Conservation (phyloP, 228 moss, liverwort and hornwort genomes). For the Sphagnum magellanicum region DNA sequence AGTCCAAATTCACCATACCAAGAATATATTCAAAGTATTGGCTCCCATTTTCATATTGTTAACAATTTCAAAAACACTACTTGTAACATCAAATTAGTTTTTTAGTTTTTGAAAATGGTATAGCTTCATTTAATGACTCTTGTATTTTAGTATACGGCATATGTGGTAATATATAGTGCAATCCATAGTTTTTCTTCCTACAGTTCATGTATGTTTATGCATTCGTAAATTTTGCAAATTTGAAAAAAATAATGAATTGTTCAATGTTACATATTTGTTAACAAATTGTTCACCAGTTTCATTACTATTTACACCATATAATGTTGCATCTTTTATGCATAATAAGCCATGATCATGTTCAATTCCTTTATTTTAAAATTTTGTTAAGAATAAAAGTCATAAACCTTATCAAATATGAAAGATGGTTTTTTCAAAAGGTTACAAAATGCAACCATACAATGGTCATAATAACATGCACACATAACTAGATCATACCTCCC, state of each 20-base stretch:
- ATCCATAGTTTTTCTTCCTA: not conserved
- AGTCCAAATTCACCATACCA: not conserved
- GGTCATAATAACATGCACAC: not conserved
- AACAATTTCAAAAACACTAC: too few relatives aligned
- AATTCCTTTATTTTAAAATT: not conserved
- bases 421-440: not conserved
- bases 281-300: not conserved
- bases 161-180: too few relatives aligned
- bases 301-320: not conserved
- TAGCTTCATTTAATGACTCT: too few relatives aligned
- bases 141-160: too few relatives aligned
- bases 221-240: not conserved
- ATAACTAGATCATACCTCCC: not conserved
- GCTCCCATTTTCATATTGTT: not conserved
- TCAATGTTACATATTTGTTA: not conserved
- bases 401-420: not conserved
- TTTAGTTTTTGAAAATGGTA: too few relatives aligned
- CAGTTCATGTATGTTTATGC: not conserved
- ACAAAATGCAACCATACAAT: not conserved
- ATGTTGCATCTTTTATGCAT: not conserved
- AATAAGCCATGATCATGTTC: not conserved
- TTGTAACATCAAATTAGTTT: too few relatives aligned
- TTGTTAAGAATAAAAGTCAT: not conserved
- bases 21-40: not conserved
- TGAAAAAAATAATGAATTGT: not conserved